Evolutionary conservation across 257 asterid genomes (phyloP), one percentile per base, ranked within the genome.

Genomic region (Nicotiana tomentosiformis): DNA sequence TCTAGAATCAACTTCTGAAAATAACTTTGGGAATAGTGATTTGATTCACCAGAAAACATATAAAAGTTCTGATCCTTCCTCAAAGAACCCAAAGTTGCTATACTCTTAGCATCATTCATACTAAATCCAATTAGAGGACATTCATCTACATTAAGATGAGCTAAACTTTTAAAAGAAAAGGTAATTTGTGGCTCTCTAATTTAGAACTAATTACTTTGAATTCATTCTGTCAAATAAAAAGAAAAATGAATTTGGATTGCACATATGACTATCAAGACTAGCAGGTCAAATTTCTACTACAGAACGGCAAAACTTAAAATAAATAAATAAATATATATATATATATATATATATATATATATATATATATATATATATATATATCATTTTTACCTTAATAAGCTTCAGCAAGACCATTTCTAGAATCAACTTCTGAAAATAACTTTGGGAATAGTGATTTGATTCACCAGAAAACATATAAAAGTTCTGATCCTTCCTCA

Each of bases 121-220:
- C 79, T 26, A 26, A 74, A 74, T 49, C 80, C 39, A 74, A 74
- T 15, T 74, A 74, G 80, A 49, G 26, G 80, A 74, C 14, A 26
- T 49, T 46, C 20, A 46, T 43, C 80, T 26, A 49, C 62, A 74
- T 20, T 49, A 49, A 49, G 43, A 74, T 74, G 79, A 49, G 39
- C 20, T 46, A 46, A 55, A 46, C 61, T 7, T 2, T 74, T 74
- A 8, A 49, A 49, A 14, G 39, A 74, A 74, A 74, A 12, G 5
- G 35, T 23, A 74, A 74, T 20, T 8, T 0, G 62, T 74, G 58
- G 18, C 18, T 11, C 58, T 53, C 58, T 53, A 3, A 53, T 53
- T 57, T 17, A 26, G 43, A 74, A 26, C 62, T 49, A 49, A 12
- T 14, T 46, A 74, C 62, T 46, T 74, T 26, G 43, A 74, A 74